phyloP scores from a whole-genome alignment of 768 basidiomycete genomes.

The Xerocomellus amylosporus region DNA sequence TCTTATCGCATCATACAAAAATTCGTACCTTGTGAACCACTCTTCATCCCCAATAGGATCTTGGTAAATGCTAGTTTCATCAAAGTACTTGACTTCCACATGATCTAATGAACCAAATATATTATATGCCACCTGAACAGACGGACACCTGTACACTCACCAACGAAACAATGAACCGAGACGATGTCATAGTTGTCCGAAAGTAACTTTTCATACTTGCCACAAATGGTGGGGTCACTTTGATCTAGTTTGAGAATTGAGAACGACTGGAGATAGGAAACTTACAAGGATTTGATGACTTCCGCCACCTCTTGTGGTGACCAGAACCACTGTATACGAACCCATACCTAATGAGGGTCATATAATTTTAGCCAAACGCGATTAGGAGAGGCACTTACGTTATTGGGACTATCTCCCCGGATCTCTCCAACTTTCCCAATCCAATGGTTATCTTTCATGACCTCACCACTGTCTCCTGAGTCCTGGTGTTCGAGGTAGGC shows the following conservation, averaged over 20 bases:
- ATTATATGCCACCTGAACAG: neutral
- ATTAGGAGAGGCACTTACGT: constrained; percentile 22
- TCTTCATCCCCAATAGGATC: constrained; percentile 36
- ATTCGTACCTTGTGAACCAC: constrained; percentile 49
- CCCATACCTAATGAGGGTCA: constrained; percentile 45
- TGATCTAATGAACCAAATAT: constrained; percentile 28
- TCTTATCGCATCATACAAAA: constrained; percentile 34
- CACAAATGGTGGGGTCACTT: constrained; percentile 42
- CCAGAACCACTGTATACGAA: constrained; percentile 55
- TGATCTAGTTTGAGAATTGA: neutral
- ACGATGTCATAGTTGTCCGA: constrained; percentile 52
- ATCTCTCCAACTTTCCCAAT: constrained; percentile 50
- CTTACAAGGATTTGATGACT: constrained; percentile 50
- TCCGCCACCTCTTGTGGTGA: constrained; percentile 44
- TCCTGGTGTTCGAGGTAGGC: constrained; percentile 33
- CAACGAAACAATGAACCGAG: constrained; percentile 43
- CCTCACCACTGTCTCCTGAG: neutral
- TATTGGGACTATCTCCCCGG: constrained; percentile 27
- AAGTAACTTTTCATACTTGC: constrained; percentile 46
- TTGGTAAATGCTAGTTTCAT: constrained; percentile 41
- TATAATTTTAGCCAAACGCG: neutral
- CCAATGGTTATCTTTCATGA: constrained; percentile 47
- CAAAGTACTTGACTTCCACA: constrained; percentile 34
- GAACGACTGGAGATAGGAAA: neutral
- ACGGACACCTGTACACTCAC: constrained; percentile 32